Base-by-base conservation (phyloP, 306 rosid genomes). In the Cucurbita argyrosperma region DNA sequence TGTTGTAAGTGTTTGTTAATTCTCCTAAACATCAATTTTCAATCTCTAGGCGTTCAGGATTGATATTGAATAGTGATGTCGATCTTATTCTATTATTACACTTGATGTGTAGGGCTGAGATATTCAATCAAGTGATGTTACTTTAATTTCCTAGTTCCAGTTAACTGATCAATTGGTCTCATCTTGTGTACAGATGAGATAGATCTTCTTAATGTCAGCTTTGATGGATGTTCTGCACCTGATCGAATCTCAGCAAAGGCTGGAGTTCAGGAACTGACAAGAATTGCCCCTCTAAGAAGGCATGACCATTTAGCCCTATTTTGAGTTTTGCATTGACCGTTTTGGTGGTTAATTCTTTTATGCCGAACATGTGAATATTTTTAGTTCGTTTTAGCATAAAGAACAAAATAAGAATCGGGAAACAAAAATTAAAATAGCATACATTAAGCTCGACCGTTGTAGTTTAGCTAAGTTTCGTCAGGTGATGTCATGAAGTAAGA, bases 151-250 rank as follows among this genome's bases (percentile, higher is more conserved):
- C 45, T 30, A 50, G 78, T 51, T 62, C 19, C 71, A 53, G 65
- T 70, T 35, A 84, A 78, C 75, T 70, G 84, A 75, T 63, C 57
- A 37, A 30, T 70, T 15, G 80, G 60, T 79, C 40, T 37, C 56
- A 52, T 81, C 71, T 82, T 71, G 51, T 76, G 78, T 78, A 57
- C 96, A 94, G 98, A 85, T 88, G 91, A 85, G 82, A 83, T 94
- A 30, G 97, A 94, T 83, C 87, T 90, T 61, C 94, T 94, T 75
- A 94, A 91, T 79, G 97, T 94, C 84, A 94, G 97, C 74, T 94
- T 90, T 78, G 97, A 90, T 62, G 90, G 97, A 6, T 81, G 77
- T 73, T 84, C 81, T 79, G 97, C 97, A 51, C 98, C 97, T 39
- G 96, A 94, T 78, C 87, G 97, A 84, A 82, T 83, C 78, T 90